Conservation (phyloP, 2,329 filamentous ascomycete genomes). For the Trichophyton schoenleinii region DNA sequence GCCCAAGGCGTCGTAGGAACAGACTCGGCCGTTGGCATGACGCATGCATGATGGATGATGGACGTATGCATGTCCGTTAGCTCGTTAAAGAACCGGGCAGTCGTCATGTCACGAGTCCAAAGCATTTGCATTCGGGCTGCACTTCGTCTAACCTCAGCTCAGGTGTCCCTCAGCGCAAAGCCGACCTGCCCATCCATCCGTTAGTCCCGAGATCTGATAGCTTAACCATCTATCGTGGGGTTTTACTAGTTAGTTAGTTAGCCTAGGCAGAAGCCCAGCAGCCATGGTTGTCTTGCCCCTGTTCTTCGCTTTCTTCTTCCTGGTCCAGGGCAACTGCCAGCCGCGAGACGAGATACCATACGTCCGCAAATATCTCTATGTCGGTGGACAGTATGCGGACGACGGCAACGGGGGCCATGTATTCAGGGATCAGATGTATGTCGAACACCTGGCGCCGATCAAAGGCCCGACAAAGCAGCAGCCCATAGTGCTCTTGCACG, state of each 20-base stretch:
- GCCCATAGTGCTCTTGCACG: constrained; percentile 18
- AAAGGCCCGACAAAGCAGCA: constrained; percentile 7
- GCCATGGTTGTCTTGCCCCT: background rate
- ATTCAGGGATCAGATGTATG: constrained; percentile 18
- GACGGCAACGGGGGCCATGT: constrained; percentile 16
- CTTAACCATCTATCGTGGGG: background rate
- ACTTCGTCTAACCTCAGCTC: background rate
- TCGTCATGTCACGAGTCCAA: background rate
- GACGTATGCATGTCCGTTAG: background rate
- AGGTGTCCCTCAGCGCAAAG: background rate
- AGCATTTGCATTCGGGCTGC: background rate
- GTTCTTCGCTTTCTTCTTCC: background rate
- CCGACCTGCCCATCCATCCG: background rate
- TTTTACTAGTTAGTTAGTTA: too few species aligned
- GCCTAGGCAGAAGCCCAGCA: background rate
- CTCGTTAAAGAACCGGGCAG: background rate
- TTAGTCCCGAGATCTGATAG: background rate
- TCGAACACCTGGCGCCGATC: constrained; percentile 17
- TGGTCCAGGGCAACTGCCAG: background rate
- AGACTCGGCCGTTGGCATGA: background rate
- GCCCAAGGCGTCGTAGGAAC: background rate
- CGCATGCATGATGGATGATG: background rate
- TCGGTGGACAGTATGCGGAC: constrained; percentile 15
- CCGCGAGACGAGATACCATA: background rate
- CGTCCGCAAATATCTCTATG: constrained; percentile 16